Evolutionary conservation across 768 basidiomycete genomes (phyloP).

Genomic region (Calvatia gigantea): DNA sequence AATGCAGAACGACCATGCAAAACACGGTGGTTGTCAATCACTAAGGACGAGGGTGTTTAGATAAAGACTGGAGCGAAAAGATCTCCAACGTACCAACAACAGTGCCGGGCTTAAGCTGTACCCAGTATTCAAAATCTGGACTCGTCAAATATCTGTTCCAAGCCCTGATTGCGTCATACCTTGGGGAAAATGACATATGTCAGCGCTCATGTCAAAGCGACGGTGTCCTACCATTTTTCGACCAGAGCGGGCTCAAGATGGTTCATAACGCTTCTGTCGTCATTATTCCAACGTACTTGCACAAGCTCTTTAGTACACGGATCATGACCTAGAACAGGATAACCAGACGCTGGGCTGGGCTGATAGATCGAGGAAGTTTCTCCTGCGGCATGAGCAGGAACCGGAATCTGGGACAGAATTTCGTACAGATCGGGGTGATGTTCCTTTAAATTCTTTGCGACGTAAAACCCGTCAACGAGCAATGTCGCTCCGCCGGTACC

Average conservation of each 20-base stretch:
- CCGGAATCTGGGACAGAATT: conserved; percentile 60
- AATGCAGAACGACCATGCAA: conserved; percentile 94
- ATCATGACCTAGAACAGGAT: conserved; percentile 75
- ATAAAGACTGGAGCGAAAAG: background rate
- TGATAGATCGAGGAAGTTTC: conserved; percentile 55
- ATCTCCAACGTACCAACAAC: conserved; percentile 60
- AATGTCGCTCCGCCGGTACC: conserved; percentile 85
- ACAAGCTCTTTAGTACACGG: conserved; percentile 51
- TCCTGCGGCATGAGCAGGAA: conserved; percentile 89
- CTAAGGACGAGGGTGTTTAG: conserved; percentile 31
- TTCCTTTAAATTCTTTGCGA: conserved; percentile 73
- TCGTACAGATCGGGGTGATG: conserved; percentile 69
- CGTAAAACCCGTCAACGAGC: conserved; percentile 96
- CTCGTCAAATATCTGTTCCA: conserved; percentile 79
- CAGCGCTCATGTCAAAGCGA: background rate
- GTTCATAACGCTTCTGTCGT: conserved; percentile 83
- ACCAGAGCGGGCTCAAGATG: conserved; percentile 55
- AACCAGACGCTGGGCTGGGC: conserved; percentile 54
- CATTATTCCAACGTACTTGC: conserved; percentile 92
- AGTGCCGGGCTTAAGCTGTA: conserved; percentile 83
- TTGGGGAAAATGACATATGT: conserved; percentile 19
- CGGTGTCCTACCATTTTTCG: conserved; percentile 60
- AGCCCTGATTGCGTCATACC: conserved; percentile 75
- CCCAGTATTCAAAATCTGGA: conserved; percentile 88
- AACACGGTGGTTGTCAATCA: conserved; percentile 91